Evolutionary conservation across 805 yeast genomes (phyloP).

Genomic region (Nakazawaea ernobii): DNA sequence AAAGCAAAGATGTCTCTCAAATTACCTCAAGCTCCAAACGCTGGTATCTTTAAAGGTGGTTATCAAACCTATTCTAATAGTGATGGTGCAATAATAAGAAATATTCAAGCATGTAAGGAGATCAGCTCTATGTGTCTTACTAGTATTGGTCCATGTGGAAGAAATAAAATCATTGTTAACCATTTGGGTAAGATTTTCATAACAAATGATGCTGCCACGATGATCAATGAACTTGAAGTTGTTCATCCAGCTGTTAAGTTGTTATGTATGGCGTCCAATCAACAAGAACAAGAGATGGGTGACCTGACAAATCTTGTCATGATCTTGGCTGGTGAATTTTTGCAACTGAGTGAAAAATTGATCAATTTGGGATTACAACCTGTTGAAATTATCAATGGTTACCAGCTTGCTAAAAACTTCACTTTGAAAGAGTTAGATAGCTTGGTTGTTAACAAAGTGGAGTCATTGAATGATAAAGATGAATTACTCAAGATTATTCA

Average conservation of each 20-base stretch:
- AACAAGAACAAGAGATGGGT: constrained; percentile 96
- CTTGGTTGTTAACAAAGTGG: constrained; percentile 55
- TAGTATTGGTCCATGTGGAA: constrained; percentile 96
- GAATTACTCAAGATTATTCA: constrained; percentile 68
- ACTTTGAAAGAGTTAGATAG: constrained; percentile 64
- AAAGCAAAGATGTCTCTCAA: constrained; percentile 65
- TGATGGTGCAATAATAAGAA: constrained; percentile 91
- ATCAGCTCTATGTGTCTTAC: constrained; percentile 87
- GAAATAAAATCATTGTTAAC: constrained; percentile 93
- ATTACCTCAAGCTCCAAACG: constrained; percentile 87
- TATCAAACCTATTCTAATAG: constrained; percentile 80
- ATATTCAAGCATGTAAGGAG: constrained; percentile 92
- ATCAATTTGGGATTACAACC: constrained; percentile 82
- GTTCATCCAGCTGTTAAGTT: constrained; percentile 97
- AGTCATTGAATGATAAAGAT: constrained; percentile 45
- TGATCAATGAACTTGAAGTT: constrained; percentile 86
- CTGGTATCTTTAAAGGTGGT: constrained; percentile 94
- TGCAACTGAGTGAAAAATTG: constrained; percentile 81
- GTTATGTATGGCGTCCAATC: constrained; percentile 93
- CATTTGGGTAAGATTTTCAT: constrained; percentile 79
- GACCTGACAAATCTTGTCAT: constrained; percentile 92
- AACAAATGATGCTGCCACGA: constrained; percentile 98
- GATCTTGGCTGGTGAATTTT: constrained; percentile 87
- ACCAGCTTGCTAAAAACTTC: constrained; percentile 75
- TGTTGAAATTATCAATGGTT: constrained; percentile 91